phyloP scores from a whole-genome alignment of 371 early-diverging fungal genomes.

The Apophysomyces elegans region DNA sequence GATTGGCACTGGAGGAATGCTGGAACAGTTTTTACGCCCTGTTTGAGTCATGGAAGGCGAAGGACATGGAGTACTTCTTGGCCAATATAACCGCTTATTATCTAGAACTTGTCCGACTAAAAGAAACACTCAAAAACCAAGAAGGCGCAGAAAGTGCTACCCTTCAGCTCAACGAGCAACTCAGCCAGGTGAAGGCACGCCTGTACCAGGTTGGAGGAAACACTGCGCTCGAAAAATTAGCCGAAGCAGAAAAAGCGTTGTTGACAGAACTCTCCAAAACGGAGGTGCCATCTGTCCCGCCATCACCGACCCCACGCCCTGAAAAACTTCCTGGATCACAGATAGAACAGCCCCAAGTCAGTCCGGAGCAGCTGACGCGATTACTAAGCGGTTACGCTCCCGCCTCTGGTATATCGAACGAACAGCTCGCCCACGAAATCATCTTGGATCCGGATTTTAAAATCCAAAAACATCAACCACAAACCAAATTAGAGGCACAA shows the following conservation, averaged over 20 bases:
- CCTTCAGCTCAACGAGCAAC: slow-evolving; percentile 58
- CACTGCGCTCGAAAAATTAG: slow-evolving; percentile 27
- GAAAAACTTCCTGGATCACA: slow-evolving; percentile 4
- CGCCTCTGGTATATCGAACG: slow-evolving; percentile 51
- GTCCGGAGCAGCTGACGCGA: slow-evolving; percentile 30
- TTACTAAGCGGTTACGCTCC: slow-evolving; percentile 31
- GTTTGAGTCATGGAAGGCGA: slow-evolving; percentile 76
- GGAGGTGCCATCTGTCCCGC: slow-evolving; percentile 17
- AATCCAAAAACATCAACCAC: slow-evolving; percentile 34
- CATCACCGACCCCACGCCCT: slow-evolving; percentile 30
- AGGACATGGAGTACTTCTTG: slow-evolving; percentile 65
- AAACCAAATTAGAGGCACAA: slow-evolving; percentile 55
- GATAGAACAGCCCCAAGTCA: slow-evolving; percentile 1
- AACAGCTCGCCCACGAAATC: slow-evolving; percentile 79
- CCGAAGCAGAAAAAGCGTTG: slow-evolving; percentile 26
- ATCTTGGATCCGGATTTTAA: slow-evolving; percentile 78
- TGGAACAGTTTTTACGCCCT: slow-evolving; percentile 63
- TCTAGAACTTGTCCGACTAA: slow-evolving; percentile 69
- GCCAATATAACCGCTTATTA: slow-evolving; percentile 69
- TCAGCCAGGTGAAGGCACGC: slow-evolving; percentile 38
- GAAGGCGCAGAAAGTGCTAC: slow-evolving; percentile 59
- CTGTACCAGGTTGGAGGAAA: slow-evolving; percentile 34
- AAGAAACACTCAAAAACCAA: slow-evolving; percentile 64
- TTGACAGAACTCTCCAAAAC: background rate
- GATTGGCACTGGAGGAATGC: slow-evolving; percentile 48